These are phyloP conservation scores for Dactylellina leptospora DNA, from an alignment of 2,329 filamentous ascomycete species.

Conservation along the genomic window DNA sequence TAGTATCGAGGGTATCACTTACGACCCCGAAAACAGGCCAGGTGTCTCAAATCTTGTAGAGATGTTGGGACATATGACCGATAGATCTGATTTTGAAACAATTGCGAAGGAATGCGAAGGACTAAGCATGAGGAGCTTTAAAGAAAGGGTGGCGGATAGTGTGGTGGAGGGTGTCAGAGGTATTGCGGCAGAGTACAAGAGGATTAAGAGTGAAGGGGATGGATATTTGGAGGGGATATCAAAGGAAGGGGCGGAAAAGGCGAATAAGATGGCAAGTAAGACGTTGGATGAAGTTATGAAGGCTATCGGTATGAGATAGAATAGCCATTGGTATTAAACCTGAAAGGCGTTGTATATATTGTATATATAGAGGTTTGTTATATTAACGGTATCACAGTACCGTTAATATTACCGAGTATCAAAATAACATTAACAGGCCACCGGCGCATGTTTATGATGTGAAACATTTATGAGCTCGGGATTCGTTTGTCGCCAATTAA, in stretches of 20 bases:
- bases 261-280: constrained; percentile 68
- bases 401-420: too few species aligned
- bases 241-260: constrained; percentile 68
- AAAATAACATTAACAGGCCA: too few species aligned
- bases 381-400: too few species aligned
- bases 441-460: too few species aligned
- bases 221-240: constrained; percentile 69
- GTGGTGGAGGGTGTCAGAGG: constrained; percentile 66
- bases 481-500: too few species aligned
- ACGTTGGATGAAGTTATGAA: constrained; percentile 64
- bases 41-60: constrained; percentile 89
- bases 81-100: constrained; percentile 61
- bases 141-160: constrained; percentile 70
- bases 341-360: constrained; percentile 6
- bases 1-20: constrained; percentile 72
- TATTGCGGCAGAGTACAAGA: constrained; percentile 68
- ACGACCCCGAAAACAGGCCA: constrained; percentile 74
- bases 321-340: background rate
- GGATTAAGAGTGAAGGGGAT: constrained; percentile 64
- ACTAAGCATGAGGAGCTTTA: constrained; percentile 69
- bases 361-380: too few species aligned
- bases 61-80: constrained; percentile 76
- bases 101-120: constrained; percentile 61
- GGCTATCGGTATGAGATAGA: constrained; percentile 60
- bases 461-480: too few species aligned